Evolutionary conservation across 1,284 basidiomycete genomes (phyloP), one percentile per base, ranked within the genome.

Genomic region (Heterobasidion occidentale): DNA sequence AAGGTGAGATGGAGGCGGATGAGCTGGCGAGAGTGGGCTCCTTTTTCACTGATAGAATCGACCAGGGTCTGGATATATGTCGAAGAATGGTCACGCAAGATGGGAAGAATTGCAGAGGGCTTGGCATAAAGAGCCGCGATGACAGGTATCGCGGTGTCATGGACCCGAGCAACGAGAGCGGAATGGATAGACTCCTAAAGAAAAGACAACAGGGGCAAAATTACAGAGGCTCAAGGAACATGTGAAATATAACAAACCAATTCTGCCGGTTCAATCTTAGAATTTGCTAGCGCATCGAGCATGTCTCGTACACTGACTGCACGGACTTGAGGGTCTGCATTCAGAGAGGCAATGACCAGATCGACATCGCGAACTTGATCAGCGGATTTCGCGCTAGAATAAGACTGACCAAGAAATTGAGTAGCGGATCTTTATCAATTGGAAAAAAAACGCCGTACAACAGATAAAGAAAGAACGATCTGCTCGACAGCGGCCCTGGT

Each of bases 1-100:
- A 91, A 95, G 2, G 69, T 63, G 9, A 88, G 68, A 63, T 93
- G 91, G 1, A 75, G 66, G 27, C 77, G 75, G 11, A 92, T 68
- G 55, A 84, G 62, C 36, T 71, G 70, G 2, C 81, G 78, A 48
- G 81, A 74, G 1, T 78, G 73, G 61, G 77, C 77, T 42, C 76
- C 59, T 38, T 71, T 65, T 19, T 75, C 63, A 3, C 68, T 62
- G 51, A 88, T 67, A 7, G 71, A 70, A 7, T 71, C 67, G 0
- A 74, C 67, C 15, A 93, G 71, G 15, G 77, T 69, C 7, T 74
- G 69, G 44, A 92, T 56, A 64, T 82, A 83, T 42, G 75, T 62
- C 61, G 65, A 56, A 47, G 70, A 55, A 61, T 75, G 67, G 4
- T 65, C 70, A 1, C 70, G 64, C 12, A 83, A 65, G 35, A 83